Evolutionary conservation across 163 green algal genomes (phyloP), one percentile per base, ranked within the genome.

Genomic region (Scenedesmus sp.): DNA sequence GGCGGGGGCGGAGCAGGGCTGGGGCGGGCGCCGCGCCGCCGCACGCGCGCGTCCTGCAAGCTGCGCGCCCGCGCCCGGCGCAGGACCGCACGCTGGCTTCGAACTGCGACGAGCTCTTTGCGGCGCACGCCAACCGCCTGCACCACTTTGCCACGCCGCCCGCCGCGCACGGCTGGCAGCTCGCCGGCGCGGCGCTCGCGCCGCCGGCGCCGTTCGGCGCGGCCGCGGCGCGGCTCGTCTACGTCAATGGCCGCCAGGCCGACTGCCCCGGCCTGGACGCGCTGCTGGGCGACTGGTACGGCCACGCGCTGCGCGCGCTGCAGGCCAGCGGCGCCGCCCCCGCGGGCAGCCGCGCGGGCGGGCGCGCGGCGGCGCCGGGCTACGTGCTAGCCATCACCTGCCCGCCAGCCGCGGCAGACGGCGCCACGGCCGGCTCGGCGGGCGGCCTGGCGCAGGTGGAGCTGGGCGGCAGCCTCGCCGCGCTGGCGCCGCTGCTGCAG

Each of bases 91-190:
- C 60, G 24, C 62, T 63, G 42, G 48, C 29, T 20, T 2, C 26
- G 15, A 29, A 20, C 20, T 34, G 44, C 28, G 26, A 71, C 58
- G 45, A 80, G 58, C 62, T 72, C 14, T 71, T 80, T 28, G 36
- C 29, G 45, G 58, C 71, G 47, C 71, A 80, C 26, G 20, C 31
- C 29, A 58, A 63, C 45, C n/a, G 28, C 24, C 56, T 80, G 47
- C 71, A 80, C 44, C 6, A 29, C 4, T 29, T 71, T 20, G 44
- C 20, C 29, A 53, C 60, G 11, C 44, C 31, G 28, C 58, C 60
- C 71, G 33, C n/a, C n/a, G n/a, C n/a, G n/a, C n/a, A n/a, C n/a
- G 69, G 69, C 53, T 77, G 69, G 58, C 58, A 71, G 18, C 28
- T 80, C 3, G 15, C 29, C 11, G 71, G 71, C 28, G 33, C 39